phyloP scores from a whole-genome alignment of 306 rosid species.

The Cyclanthera cordifolia region DNA sequence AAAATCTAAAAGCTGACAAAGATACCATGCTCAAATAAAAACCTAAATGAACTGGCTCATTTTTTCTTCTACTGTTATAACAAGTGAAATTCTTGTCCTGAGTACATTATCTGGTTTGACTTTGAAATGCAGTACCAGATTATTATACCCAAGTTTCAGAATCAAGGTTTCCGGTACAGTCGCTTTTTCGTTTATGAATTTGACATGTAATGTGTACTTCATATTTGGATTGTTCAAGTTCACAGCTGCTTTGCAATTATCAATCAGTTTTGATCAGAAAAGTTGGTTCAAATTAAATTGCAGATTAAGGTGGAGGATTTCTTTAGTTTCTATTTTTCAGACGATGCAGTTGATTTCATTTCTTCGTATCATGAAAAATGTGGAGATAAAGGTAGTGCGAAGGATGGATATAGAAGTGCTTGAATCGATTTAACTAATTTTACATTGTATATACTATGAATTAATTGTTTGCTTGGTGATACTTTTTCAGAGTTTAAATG shows the following conservation, averaged over 20 bases:
- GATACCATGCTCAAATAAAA: no score
- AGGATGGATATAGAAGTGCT: slow-evolving; percentile 4
- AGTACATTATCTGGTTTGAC: slow-evolving; percentile 20
- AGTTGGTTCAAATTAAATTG: slow-evolving; percentile 22
- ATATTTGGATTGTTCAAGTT: neutral
- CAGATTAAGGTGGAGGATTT: slow-evolving; percentile 86
- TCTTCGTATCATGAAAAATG: slow-evolving; percentile 60
- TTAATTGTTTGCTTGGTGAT: slow-evolving; percentile 4
- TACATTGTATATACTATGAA: neutral
- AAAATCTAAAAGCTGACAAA: no score
- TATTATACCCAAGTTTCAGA: slow-evolving; percentile 65
- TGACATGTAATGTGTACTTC: neutral
- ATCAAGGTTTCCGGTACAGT: slow-evolving; percentile 63
- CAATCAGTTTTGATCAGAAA: neutral
- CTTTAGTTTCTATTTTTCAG: slow-evolving; percentile 64
- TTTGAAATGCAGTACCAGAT: slow-evolving; percentile 58
- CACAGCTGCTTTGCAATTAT: neutral
- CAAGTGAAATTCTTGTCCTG: slow-evolving; percentile 7
- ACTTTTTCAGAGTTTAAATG: slow-evolving; percentile 53
- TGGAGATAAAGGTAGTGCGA: slow-evolving; percentile 76
- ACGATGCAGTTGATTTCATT: slow-evolving; percentile 41
- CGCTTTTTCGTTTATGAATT: slow-evolving; percentile 13
- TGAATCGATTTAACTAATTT: neutral
- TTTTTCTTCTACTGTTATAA: neutral
- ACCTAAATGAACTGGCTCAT: no score